Evolutionary conservation across 208 protist genomes (phyloP).

Genomic region (Acanthamoeba culbertsoni): DNA sequence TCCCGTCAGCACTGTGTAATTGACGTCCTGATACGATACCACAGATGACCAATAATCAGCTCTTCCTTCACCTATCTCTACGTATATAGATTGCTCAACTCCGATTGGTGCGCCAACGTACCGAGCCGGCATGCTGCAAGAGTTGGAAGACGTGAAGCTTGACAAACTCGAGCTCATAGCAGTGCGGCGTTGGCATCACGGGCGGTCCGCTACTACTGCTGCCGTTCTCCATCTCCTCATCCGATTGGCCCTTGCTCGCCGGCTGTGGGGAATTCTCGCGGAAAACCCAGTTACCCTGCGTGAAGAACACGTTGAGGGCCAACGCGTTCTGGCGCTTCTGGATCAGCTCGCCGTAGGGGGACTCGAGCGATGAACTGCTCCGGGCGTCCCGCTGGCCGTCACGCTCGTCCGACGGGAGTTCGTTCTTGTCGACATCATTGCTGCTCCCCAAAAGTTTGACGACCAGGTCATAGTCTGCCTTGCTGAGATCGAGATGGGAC

Average conservation of each 20-base stretch:
- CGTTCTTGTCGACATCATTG: background rate
- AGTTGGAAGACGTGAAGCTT: slow-evolving; percentile 58
- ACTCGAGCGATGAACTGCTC: background rate
- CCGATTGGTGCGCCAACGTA: background rate
- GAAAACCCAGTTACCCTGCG: slow-evolving; percentile 61
- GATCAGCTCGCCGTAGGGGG: background rate
- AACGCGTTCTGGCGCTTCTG: slow-evolving; percentile 46
- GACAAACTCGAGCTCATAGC: slow-evolving; percentile 51
- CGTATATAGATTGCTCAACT: background rate
- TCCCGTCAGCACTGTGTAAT: slow-evolving; percentile 42
- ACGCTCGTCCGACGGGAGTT: background rate
- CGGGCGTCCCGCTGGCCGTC: background rate
- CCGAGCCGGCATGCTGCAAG: background rate
- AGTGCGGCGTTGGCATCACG: background rate
- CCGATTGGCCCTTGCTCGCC: too few species aligned
- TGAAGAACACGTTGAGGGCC: slow-evolving; percentile 55
- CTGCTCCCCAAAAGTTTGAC: background rate
- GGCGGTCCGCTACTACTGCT: background rate
- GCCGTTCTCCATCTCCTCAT: background rate
- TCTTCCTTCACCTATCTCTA: too few species aligned
- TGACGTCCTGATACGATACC: background rate
- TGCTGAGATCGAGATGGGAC: slow-evolving; percentile 40
- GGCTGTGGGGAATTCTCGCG: background rate
- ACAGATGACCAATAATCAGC: too few species aligned
- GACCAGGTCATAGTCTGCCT: slow-evolving; percentile 40